These are phyloP conservation scores for Phytophthora pseudosyringae DNA, from an alignment of 352 stramenopile genomes.

Conservation along the genomic window DNA sequence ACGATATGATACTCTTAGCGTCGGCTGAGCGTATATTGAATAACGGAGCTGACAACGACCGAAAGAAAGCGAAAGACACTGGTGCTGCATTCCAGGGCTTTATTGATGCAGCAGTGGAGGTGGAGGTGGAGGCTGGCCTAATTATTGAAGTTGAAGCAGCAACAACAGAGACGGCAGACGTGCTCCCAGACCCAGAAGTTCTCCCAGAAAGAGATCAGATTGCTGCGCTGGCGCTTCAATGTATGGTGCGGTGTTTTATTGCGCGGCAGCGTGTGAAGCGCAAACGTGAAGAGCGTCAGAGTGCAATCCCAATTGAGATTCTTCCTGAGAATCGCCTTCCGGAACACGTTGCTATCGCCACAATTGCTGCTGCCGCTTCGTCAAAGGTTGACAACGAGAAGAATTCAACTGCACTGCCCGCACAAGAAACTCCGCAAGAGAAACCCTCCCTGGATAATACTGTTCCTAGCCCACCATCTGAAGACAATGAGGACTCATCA, in stretches of 20 bases:
- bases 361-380: not conserved
- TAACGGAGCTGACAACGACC: not conserved
- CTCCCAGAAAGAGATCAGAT: conserved; percentile 6
- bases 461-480: not conserved
- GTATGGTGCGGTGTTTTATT: conserved; percentile 44
- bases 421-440: conserved; percentile 1
- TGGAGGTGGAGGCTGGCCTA: not conserved
- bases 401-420: not conserved
- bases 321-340: not conserved
- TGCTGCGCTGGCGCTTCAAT: conserved; percentile 49
- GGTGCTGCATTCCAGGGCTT: not conserved
- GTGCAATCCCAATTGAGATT: not conserved
- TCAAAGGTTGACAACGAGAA: not conserved
- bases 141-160: not conserved
- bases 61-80: not conserved
- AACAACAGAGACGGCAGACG: not conserved
- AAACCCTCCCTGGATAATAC: not conserved
- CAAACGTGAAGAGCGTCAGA: conserved; percentile 26
- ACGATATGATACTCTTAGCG: not conserved
- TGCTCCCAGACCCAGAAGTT: not conserved
- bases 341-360: not conserved
- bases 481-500: conserved; percentile 5
- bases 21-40: not conserved
- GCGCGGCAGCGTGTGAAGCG: conserved; percentile 34
- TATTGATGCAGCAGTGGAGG: not conserved